Conservation (phyloP, 164 flowering plant species). For the Platanus orientalis region DNA sequence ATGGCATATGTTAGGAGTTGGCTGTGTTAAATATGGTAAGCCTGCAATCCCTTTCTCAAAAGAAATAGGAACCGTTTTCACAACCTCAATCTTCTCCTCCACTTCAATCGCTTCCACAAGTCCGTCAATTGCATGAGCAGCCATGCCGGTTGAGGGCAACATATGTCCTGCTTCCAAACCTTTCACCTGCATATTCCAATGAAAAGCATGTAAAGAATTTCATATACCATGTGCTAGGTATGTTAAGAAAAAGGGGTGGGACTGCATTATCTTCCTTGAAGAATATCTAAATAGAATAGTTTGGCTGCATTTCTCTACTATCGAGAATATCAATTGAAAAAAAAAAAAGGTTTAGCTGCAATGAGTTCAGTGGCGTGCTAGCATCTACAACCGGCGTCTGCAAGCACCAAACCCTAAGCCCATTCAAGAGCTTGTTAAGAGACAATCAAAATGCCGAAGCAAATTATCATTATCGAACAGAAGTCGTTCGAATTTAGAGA, state of each 20-base stretch:
- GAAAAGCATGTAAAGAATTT: background rate
- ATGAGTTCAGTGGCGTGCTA: too few species aligned
- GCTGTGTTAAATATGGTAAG: conserved; percentile 37
- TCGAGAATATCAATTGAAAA: background rate
- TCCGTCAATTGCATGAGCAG: conserved; percentile 69
- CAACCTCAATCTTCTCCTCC: conserved; percentile 37
- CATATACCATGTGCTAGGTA: too few species aligned
- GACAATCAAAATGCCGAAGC: too few species aligned
- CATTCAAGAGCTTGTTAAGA: too few species aligned
- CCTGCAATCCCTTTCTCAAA: conserved; percentile 17
- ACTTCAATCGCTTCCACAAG: conserved; percentile 38
- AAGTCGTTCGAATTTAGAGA: too few species aligned
- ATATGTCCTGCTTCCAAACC: conserved; percentile 24
- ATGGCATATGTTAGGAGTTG: too few species aligned
- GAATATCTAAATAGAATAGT: background rate
- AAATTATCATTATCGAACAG: too few species aligned
- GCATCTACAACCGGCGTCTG: too few species aligned
- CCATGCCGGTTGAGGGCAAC: conserved; percentile 65
- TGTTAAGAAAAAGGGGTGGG: background rate
- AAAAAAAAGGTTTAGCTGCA: too few species aligned
- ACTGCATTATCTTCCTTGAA: background rate
- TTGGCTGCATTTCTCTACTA: background rate
- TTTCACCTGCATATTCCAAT: conserved; percentile 33
- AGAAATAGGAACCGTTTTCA: conserved; percentile 21
- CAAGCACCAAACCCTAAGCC: too few species aligned